Conservation (phyloP, 129 eudicot species). For the Centrapalus pauciflorus region DNA sequence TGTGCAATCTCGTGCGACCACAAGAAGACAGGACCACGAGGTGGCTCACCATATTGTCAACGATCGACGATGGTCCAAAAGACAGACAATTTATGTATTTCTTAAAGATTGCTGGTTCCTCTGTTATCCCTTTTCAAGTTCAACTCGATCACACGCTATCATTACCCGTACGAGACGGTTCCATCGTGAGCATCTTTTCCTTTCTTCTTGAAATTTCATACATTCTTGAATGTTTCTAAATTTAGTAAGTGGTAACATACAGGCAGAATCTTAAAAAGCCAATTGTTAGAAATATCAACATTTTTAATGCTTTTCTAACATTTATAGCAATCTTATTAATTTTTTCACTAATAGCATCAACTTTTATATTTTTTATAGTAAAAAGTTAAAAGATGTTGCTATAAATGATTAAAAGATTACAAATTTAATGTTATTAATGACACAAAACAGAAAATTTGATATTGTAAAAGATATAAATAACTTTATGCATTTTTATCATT, state of each 20-base stretch:
- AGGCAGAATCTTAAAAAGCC: background rate
- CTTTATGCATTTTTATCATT: too few relatives aligned
- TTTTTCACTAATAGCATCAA: too few relatives aligned
- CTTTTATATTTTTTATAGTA: too few relatives aligned
- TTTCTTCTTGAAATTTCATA: background rate
- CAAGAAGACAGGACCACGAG: conserved; percentile 24
- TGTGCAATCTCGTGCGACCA: conserved; percentile 45
- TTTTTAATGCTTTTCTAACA: too few relatives aligned
- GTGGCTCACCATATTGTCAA: conserved; percentile 20
- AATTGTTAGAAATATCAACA: too few relatives aligned
- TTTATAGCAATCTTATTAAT: too few relatives aligned
- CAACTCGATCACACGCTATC: conserved; percentile 39
- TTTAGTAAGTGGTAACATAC: background rate
- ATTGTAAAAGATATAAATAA: too few relatives aligned
- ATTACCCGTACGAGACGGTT: conserved; percentile 48
- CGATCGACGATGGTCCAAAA: conserved; percentile 17
- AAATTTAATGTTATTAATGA: too few relatives aligned
- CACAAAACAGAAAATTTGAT: too few relatives aligned
- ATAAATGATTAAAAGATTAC: too few relatives aligned
- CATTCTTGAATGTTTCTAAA: background rate
- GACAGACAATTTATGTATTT: conserved; percentile 52
- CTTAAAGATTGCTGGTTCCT: conserved; percentile 60
- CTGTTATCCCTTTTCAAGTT: conserved; percentile 57
- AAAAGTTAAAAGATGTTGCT: too few relatives aligned
- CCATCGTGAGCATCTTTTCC: conserved; percentile 36